Evolutionary conservation across 139 green algal genomes (phyloP), one percentile per base, ranked within the genome.

Genomic region (Chlamydomonas sp.): DNA sequence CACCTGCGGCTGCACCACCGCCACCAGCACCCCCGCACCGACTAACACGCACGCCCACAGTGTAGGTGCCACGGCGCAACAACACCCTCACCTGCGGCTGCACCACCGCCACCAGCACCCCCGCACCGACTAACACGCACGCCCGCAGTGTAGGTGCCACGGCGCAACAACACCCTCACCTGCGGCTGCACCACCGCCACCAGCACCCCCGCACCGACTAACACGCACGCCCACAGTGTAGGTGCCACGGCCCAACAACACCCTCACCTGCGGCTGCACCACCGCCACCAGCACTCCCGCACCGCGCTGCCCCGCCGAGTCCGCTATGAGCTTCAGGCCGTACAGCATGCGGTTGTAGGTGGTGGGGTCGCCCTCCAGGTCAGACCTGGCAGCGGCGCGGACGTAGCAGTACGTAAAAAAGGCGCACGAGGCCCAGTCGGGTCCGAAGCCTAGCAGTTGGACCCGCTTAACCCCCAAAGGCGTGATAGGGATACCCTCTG

Each of bases 341-440:
- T 91, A 85, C 59, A 91, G 73, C 83, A 91, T 83, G 63, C 82
- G 67, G 78, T 88, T 91, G 77, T 77, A 91, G 68, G 88, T 83
- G 77, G 59, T 89, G 77, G 83, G 83, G 59, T 91, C 88, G n/a
- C 88, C 88, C 49, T 89, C 78, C 31, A 91, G 69, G 4, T 89
- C 78, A 57, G 14, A 49, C 83, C 88, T 91, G 72, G 20, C 8
- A 31, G 1, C 49, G 49, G n/a, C 49, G 63, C 4, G 73, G 9
- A 85, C 7, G 3, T 76, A 20, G 63, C 63, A 71, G 64, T 85
- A 8, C 57, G 64, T 82, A 49, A 82, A 8, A 68, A 68, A 49
- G 31, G 31, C 31, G 31, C 31, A 49, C 31, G 31, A 49, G 31
- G 31, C 31, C 31, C 31, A 49, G 31, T 49, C 31, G 31, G 31